Percentiles rank a stretch among this genome's conserved stretches.
Evolutionary conservation across 768 basidiomycete species (phyloP).

Genomic region (Omphalotus guepiniiformis): DNA sequence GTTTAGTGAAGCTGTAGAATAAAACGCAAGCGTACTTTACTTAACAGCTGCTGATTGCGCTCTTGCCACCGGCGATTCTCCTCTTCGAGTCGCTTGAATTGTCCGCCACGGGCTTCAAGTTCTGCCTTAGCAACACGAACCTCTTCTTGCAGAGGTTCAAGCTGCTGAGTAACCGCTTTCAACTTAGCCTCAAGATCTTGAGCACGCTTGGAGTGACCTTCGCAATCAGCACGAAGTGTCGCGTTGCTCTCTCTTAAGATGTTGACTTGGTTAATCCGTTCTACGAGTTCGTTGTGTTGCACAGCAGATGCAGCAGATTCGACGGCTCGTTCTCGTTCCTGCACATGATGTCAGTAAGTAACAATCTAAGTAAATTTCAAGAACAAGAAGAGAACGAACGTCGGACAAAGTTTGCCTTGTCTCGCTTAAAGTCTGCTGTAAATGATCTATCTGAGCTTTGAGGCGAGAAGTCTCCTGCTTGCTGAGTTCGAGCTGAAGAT

Average conservation of each 20-base stretch:
- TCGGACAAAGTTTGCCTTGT: conserved; percentile 66
- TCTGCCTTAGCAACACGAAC: conserved; percentile 66
- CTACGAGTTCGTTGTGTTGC: conserved; percentile 80
- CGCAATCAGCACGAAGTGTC: conserved; percentile 74
- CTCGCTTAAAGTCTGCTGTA: conserved; percentile 67
- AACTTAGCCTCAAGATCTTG: conserved; percentile 65
- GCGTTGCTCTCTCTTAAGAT: conserved; percentile 86
- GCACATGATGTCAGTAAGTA: conserved; percentile 4
- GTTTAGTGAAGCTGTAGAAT: not conserved
- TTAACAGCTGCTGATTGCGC: conserved; percentile 73
- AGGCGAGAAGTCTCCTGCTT: conserved; percentile 69
- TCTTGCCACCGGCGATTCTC: conserved; percentile 84
- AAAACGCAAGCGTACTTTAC: conserved; percentile 51
- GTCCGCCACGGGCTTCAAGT: conserved; percentile 62
- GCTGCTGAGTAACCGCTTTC: conserved; percentile 50
- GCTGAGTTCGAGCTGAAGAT: conserved; percentile 80
- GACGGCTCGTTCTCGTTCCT: conserved; percentile 82
- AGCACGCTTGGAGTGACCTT: conserved; percentile 63
- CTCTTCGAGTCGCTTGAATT: conserved; percentile 66
- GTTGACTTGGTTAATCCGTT: conserved; percentile 83
- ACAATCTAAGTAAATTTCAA: not conserved
- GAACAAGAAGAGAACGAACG: conserved; percentile 31
- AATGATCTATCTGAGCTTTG: conserved; percentile 71
- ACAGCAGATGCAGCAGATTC: conserved; percentile 66
- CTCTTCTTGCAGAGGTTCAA: conserved; percentile 75